A percentile compares a stretch with the other conserved stretches of the same genome.
These are phyloP conservation scores for Symmetrospora coprosmae DNA, from an alignment of 768 basidiomycete species.

Conservation along the genomic window DNA sequence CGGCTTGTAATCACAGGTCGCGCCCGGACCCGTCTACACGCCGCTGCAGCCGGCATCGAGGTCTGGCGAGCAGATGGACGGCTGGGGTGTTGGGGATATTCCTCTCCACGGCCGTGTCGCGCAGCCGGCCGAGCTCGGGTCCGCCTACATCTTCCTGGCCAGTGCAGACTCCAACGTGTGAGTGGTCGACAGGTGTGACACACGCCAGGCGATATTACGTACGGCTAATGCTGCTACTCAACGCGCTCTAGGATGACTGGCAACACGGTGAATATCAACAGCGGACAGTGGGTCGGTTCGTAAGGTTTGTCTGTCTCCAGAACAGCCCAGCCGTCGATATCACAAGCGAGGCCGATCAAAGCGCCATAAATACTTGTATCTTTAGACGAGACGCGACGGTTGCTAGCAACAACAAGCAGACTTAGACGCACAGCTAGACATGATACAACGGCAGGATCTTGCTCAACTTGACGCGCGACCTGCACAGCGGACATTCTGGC, in stretches of 20 bases:
- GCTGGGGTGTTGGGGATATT: conserved; percentile 42
- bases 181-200: not conserved
- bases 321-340: not conserved
- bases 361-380: too few relatives aligned
- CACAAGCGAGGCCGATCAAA: not conserved
- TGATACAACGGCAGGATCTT: not conserved
- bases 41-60: conserved; percentile 50
- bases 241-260: not conserved
- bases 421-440: not conserved
- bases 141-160: conserved; percentile 17
- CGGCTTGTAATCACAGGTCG: not conserved
- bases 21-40: conserved; percentile 47
- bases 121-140: conserved; percentile 29
- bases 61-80: conserved; percentile 47
- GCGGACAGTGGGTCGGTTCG: conserved; percentile 14
- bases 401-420: too few relatives aligned
- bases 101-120: conserved; percentile 42
- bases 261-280: conserved; percentile 1
- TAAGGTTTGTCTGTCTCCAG: not conserved
- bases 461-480: not conserved
- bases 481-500: conserved; percentile 14
- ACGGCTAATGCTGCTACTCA: not conserved
- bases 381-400: too few relatives aligned
- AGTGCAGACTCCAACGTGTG: conserved; percentile 11
- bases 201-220: too few relatives aligned